Percentiles rank a stretch among this genome's conserved stretches.
phyloP scores from a whole-genome alignment of 2,329 filamentous ascomycete genomes.

The Alternaria alternata region DNA sequence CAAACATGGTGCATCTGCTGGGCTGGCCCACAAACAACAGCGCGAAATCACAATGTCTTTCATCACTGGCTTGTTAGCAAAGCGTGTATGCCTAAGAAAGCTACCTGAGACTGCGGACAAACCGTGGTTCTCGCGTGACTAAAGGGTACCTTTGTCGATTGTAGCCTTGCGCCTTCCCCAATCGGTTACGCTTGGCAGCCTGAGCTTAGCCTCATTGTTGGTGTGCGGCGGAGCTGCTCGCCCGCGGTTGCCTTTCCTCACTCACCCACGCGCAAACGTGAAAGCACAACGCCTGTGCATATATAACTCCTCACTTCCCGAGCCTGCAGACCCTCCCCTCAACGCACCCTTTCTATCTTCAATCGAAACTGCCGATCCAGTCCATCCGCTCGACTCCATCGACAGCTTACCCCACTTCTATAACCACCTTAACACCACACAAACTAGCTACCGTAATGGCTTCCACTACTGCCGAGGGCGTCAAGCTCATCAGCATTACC shows the following conservation, averaged over 20 bases:
- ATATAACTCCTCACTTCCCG: slow-evolving; percentile 21
- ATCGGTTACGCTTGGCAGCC: slow-evolving; percentile 17
- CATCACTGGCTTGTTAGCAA: background rate
- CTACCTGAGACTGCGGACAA: slow-evolving; percentile 1
- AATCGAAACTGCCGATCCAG: slow-evolving; percentile 1
- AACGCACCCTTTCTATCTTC: slow-evolving; percentile 3
- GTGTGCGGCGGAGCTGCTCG: slow-evolving; percentile 15
- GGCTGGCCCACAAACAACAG: slow-evolving; percentile 6
- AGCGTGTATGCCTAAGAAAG: background rate
- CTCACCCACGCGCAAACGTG: slow-evolving; percentile 21
- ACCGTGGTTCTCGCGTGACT: slow-evolving; percentile 4
- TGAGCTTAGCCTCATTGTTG: slow-evolving; percentile 28
- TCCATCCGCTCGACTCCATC: slow-evolving; percentile 1
- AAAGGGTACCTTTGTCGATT: slow-evolving; percentile 12
- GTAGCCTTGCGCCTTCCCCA: slow-evolving; percentile 36
- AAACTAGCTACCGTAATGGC: slow-evolving; percentile 31
- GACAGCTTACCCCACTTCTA: slow-evolving; percentile 32
- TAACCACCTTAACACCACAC: slow-evolving; percentile 7
- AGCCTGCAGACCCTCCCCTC: slow-evolving; percentile 13
- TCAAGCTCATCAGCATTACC: slow-evolving; percentile 52
- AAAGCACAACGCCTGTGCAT: slow-evolving; percentile 12
- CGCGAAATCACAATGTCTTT: slow-evolving; percentile 7
- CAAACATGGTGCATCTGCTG: slow-evolving; percentile 4
- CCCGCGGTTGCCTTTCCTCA: slow-evolving; percentile 22
- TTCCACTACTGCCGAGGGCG: slow-evolving; percentile 23